A percentile compares a stretch with the other conserved stretches of the same genome.
These are phyloP conservation scores for Chenopodium album DNA, from an alignment of 148 eudicot genomes.

Conservation along the genomic window DNA sequence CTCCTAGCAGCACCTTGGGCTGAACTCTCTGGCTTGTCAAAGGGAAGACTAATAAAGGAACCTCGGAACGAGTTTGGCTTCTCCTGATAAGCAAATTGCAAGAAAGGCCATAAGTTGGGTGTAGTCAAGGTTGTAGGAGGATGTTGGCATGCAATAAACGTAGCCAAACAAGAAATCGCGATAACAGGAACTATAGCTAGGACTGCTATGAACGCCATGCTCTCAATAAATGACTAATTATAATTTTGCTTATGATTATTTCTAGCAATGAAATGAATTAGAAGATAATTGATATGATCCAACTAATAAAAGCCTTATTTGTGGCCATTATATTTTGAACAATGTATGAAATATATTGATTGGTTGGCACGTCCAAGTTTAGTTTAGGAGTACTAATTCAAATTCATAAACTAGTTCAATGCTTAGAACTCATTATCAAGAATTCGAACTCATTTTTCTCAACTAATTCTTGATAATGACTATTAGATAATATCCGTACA, in stretches of 20 bases:
- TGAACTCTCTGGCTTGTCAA: constrained; percentile 10
- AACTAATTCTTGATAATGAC: constrained; percentile 1
- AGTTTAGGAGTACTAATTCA: not conserved
- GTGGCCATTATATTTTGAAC: not conserved
- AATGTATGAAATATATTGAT: too few relatives aligned
- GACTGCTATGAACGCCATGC: constrained; percentile 1
- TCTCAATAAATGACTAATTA: not conserved
- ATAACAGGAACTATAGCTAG: not conserved
- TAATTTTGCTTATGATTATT: not conserved
- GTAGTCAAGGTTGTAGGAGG: not conserved
- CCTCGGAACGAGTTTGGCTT: not conserved
- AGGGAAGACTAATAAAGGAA: not conserved
- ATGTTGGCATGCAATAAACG: not conserved
- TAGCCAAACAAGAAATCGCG: not conserved
- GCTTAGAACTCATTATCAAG: not conserved
- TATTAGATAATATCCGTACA: not conserved
- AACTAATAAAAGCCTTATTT: not conserved
- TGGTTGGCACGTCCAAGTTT: constrained; percentile 9
- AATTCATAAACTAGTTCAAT: not conserved
- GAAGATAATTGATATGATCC: not conserved
- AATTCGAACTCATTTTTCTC: not conserved
- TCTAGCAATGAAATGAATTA: not conserved
- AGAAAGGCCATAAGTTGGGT: constrained; percentile 7
- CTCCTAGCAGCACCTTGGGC: constrained; percentile 17
- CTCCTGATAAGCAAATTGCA: not conserved